Conservation (phyloP, 2,329 filamentous ascomycete species). For the Huntiella moniliformis region DNA sequence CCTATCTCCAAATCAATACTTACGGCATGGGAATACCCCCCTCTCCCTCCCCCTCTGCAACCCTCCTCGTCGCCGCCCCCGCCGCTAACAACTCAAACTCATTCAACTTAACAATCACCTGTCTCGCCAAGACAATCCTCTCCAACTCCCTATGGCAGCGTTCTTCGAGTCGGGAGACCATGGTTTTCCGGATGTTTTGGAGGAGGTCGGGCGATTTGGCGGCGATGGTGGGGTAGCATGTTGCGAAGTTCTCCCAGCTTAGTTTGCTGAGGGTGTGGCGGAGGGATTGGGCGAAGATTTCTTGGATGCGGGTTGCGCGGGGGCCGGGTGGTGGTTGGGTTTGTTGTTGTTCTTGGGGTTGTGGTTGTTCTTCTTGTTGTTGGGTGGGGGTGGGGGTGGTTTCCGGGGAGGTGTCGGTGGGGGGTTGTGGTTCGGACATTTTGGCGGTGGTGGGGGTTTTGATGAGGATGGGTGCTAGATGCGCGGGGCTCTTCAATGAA, state of each 20-base stretch:
- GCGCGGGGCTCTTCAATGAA: neutral
- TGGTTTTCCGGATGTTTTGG: conserved; percentile 35
- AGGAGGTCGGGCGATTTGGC: conserved; percentile 30
- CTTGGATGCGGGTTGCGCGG: conserved; percentile 34
- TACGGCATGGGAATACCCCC: conserved; percentile 26
- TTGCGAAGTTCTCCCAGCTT: conserved; percentile 36
- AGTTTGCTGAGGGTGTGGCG: conserved; percentile 35
- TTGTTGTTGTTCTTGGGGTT: conserved; percentile 23
- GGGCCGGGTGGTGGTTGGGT: conserved; percentile 32
- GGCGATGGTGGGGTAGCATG: conserved; percentile 44
- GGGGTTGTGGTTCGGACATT: conserved; percentile 1
- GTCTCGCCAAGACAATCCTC: conserved; percentile 29
- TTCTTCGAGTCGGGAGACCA: conserved; percentile 35
- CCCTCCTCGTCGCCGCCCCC: conserved; percentile 26
- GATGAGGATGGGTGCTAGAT: neutral
- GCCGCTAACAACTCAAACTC: conserved; percentile 36
- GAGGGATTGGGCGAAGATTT: conserved; percentile 34
- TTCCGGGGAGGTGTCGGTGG: conserved; percentile 13
- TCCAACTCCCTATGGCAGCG: conserved; percentile 42
- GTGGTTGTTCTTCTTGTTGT: conserved; percentile 23
- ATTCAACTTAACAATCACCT: conserved; percentile 39
- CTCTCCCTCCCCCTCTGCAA: conserved; percentile 15
- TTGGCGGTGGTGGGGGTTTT: neutral
- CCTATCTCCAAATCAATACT: conserved; percentile 14
- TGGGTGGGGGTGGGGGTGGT: conserved; percentile 23